Evolutionary conservation across 2,329 filamentous ascomycete genomes (phyloP).

Genomic region (Beauveria sp.): DNA sequence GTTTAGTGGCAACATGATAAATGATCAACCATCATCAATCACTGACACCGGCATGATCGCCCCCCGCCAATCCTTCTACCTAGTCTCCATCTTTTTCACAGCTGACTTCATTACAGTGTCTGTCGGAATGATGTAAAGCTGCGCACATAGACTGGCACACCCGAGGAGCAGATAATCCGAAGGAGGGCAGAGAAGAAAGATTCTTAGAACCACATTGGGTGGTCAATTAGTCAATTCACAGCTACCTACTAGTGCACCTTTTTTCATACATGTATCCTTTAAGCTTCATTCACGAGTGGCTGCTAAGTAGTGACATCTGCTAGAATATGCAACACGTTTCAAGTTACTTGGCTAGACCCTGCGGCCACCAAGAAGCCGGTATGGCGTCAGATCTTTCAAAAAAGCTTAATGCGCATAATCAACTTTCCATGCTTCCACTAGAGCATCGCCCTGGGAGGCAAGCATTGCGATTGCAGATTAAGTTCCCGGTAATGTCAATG

Average conservation of each 20-base stretch:
- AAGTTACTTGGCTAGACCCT: neutral
- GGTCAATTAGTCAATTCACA: neutral
- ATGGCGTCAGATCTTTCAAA: neutral
- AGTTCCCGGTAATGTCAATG: neutral
- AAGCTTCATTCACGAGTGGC: neutral
- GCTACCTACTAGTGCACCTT: no score
- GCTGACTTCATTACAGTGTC: neutral
- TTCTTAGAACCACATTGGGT: neutral
- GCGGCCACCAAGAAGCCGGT: neutral
- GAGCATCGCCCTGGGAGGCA: neutral
- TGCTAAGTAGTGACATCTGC: neutral
- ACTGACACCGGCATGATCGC: slow-evolving; percentile 2
- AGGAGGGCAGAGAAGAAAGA: neutral
- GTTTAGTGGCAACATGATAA: neutral
- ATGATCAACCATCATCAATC: slow-evolving; percentile 6
- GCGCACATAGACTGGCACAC: neutral
- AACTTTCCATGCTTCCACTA: neutral
- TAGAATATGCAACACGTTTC: slow-evolving; percentile 2
- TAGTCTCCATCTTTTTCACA: neutral
- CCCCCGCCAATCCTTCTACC: slow-evolving; percentile 1
- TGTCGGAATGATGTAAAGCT: neutral
- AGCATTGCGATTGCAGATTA: slow-evolving; percentile 5
- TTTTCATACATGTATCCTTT: no score
- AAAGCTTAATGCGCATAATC: neutral
- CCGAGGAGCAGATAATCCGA: neutral